phyloP scores from a whole-genome alignment of 441 rosid genomes.

The Capsella rubella region DNA sequence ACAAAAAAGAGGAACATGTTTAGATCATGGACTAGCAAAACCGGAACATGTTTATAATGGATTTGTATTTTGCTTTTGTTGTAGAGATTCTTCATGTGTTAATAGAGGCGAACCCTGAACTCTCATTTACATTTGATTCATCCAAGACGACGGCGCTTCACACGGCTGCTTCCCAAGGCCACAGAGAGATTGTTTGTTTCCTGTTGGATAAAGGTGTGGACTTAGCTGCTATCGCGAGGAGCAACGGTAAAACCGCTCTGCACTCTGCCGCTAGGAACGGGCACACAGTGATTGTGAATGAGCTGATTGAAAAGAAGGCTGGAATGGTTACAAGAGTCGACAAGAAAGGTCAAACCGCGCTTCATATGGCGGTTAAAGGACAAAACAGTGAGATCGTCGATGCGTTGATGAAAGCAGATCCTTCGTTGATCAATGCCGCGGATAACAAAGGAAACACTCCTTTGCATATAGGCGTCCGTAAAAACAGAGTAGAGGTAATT shows the following conservation, averaged over 20 bases:
- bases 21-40: neutral
- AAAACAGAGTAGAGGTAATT: conserved; percentile 58
- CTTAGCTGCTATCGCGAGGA: conserved; percentile 54
- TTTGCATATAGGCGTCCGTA: conserved; percentile 62
- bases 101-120: conserved; percentile 65
- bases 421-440: conserved; percentile 51
- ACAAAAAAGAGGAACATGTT: neutral
- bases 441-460: conserved; percentile 72
- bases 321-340: conserved; percentile 54
- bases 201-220: conserved; percentile 59
- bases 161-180: conserved; percentile 70
- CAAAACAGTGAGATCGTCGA: conserved; percentile 52
- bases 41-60: neutral
- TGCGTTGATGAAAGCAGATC: conserved; percentile 49
- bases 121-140: conserved; percentile 60
- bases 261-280: conserved; percentile 75
- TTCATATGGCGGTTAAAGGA: conserved; percentile 78
- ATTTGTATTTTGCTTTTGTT: conserved; percentile 11
- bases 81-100: conserved; percentile 68
- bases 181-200: conserved; percentile 55
- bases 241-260: conserved; percentile 64
- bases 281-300: conserved; percentile 58
- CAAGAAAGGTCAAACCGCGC: conserved; percentile 68
- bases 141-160: conserved; percentile 64
- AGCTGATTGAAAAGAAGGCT: conserved; percentile 48